phyloP scores from a whole-genome alignment of 768 basidiomycete genomes.

The Agaricus blazei region DNA sequence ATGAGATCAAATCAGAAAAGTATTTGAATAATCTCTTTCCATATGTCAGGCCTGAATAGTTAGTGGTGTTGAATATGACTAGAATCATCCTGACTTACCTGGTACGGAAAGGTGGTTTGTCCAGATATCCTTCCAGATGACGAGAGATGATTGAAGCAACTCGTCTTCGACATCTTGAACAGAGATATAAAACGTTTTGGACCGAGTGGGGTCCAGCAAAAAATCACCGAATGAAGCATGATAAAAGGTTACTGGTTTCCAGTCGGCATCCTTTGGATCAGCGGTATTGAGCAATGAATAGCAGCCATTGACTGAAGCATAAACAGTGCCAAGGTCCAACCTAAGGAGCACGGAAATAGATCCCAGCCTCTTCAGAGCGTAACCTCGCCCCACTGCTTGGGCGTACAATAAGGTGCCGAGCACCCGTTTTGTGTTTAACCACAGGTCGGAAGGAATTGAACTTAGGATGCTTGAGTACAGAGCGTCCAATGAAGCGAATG shows the following conservation, averaged over 20 bases:
- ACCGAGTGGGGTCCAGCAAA: not conserved
- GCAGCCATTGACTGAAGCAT: not conserved
- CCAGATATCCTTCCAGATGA: too few species aligned
- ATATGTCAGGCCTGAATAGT: too few species aligned
- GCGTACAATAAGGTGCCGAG: not conserved
- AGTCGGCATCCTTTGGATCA: not conserved
- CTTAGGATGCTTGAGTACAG: not conserved
- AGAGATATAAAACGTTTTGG: slow-evolving; percentile 10
- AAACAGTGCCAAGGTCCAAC: not conserved
- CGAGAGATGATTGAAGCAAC: too few species aligned
- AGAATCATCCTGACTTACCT: too few species aligned
- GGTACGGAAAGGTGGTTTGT: too few species aligned
- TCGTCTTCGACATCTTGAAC: too few species aligned
- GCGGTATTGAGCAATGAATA: not conserved
- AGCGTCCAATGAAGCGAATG: not conserved
- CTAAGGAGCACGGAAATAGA: not conserved
- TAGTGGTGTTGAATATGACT: too few species aligned
- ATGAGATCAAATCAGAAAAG: too few species aligned
- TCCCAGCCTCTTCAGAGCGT: not conserved
- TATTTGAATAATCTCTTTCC: too few species aligned
- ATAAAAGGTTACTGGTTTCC: not conserved
- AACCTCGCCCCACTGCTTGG: not conserved
- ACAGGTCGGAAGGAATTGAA: not conserved
- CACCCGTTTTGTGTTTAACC: not conserved
- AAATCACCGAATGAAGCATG: slow-evolving; percentile 33